Conservation (phyloP, 768 basidiomycete species). For the Naganishia onofrii region DNA sequence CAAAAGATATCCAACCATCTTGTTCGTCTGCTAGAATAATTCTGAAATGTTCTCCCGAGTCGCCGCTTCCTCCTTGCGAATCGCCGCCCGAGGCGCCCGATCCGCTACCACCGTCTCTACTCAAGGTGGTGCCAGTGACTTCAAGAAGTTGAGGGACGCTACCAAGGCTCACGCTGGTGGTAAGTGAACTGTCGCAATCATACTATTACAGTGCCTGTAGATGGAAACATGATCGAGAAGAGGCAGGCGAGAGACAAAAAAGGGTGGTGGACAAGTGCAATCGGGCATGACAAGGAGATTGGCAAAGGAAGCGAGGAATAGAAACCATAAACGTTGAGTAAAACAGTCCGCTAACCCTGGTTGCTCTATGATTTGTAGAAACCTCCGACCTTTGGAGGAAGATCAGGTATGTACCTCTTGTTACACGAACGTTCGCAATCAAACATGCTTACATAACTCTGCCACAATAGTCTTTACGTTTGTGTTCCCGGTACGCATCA, state of each 20-base stretch:
- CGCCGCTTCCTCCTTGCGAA: constrained; percentile 33
- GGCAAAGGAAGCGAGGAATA: neutral
- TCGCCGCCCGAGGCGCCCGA: constrained; percentile 34
- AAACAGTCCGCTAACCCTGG: neutral
- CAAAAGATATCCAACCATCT: constrained; percentile 5
- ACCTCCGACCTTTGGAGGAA: constrained; percentile 51
- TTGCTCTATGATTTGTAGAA: constrained; percentile 31
- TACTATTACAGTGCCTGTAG: neutral
- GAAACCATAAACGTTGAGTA: neutral
- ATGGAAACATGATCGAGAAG: neutral
- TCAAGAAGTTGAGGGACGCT: constrained; percentile 39
- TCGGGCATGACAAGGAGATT: neutral
- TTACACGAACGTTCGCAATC: neutral
- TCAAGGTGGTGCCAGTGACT: constrained; percentile 40
- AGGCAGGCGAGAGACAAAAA: neutral
- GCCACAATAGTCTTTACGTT: constrained; percentile 42
- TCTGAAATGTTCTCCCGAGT: constrained; percentile 31
- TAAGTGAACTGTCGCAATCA: constrained; percentile 34
- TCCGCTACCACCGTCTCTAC: constrained; percentile 33
- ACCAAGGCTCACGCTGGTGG: constrained; percentile 47
- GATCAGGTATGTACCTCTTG: constrained; percentile 35
- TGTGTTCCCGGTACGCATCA: constrained; percentile 44
- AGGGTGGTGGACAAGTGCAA: neutral
- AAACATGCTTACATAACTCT: neutral
- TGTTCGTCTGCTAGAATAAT: neutral